Evolutionary conservation across 2,329 filamentous ascomycete species (phyloP).

Genomic region (Microcyclosporella mali): DNA sequence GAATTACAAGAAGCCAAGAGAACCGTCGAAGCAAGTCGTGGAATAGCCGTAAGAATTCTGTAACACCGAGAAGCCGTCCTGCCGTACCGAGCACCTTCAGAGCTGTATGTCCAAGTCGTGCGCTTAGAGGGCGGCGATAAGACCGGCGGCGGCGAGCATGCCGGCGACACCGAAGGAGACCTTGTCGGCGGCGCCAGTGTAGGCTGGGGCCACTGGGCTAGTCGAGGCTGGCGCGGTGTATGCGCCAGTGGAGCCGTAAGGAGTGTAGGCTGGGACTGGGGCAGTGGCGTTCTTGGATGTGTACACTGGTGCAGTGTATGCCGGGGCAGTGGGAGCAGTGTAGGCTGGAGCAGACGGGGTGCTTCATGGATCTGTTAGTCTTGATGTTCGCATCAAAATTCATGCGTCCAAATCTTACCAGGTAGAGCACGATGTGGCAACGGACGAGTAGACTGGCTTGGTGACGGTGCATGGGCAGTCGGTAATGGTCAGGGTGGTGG

Average conservation of each 20-base stretch:
- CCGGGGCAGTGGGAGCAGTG: conserved; percentile 3
- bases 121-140: conserved; percentile 20
- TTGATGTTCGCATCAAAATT: neutral
- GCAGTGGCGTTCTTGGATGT: conserved; percentile 11
- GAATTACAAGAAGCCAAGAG: conserved; percentile 3
- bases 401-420: conserved; percentile 10
- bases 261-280: neutral
- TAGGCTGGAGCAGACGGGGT: conserved; percentile 1
- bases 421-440: conserved; percentile 17
- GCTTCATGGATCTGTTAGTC: neutral
- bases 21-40: conserved; percentile 2
- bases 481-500: conserved; percentile 22
- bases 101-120: neutral
- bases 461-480: conserved; percentile 22
- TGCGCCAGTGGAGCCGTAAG: conserved; percentile 4
- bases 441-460: conserved; percentile 21
- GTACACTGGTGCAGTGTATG: conserved; percentile 2
- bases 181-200: conserved; percentile 20
- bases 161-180: conserved; percentile 18
- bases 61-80: conserved; percentile 5
- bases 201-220: conserved; percentile 12
- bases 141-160: conserved; percentile 18
- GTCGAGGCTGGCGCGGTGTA: conserved; percentile 9
- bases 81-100: conserved; percentile 1
- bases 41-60: conserved; percentile 5